Evolutionary conservation across 176 grass and related monocot genomes (phyloP).

Genomic region (Oryza punctata): DNA sequence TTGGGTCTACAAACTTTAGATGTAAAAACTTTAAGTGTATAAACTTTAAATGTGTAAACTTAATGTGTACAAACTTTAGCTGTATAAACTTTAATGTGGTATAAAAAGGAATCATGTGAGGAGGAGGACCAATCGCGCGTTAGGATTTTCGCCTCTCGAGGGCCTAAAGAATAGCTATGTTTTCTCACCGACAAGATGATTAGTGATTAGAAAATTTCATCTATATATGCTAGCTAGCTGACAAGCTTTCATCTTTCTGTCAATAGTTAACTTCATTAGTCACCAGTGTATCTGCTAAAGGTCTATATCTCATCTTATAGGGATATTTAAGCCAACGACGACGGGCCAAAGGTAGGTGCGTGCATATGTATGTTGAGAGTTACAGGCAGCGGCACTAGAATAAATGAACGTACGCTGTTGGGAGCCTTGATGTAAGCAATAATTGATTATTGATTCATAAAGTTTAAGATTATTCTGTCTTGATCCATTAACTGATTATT

Average conservation of each 20-base stretch:
- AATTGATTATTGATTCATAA: neutral
- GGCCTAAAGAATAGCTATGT: neutral
- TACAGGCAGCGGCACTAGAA: neutral
- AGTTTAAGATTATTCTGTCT: conserved; percentile 1
- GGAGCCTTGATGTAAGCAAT: neutral
- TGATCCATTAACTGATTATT: neutral
- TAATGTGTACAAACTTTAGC: too few species aligned
- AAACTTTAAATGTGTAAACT: too few species aligned
- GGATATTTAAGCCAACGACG: neutral
- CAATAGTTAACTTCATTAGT: conserved; percentile 10
- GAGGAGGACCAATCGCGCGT: too few species aligned
- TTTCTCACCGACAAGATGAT: conserved; percentile 23
- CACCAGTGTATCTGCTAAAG: neutral
- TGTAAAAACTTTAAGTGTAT: too few species aligned
- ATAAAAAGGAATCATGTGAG: too few species aligned
- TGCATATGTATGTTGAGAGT: neutral
- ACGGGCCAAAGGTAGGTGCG: conserved; percentile 1
- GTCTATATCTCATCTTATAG: neutral
- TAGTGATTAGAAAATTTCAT: conserved; percentile 1
- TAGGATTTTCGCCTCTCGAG: too few species aligned
- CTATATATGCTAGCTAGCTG: neutral
- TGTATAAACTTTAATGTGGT: too few species aligned
- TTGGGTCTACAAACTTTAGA: too few species aligned
- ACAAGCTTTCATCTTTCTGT: conserved; percentile 10
- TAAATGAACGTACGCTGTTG: neutral